These are phyloP conservation scores for Triticum turgidum DNA, from an alignment of 176 grass and related monocot species.

Conservation along the genomic window DNA sequence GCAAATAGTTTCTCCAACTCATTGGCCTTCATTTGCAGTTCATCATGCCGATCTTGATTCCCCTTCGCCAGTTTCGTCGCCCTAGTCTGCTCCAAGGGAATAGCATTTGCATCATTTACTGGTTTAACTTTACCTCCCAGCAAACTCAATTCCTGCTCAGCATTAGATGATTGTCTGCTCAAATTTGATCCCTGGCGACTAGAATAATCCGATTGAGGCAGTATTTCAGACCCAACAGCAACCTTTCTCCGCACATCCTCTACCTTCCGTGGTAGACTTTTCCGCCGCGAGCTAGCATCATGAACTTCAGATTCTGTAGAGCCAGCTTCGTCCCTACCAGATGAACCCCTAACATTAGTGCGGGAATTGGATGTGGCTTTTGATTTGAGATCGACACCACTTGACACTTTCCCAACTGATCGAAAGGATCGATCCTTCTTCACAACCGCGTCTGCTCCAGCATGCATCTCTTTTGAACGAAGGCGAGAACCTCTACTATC, in stretches of 20 bases:
- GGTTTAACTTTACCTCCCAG: slow-evolving; percentile 29
- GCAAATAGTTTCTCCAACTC: slow-evolving; percentile 95
- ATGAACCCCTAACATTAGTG: slow-evolving; percentile 41
- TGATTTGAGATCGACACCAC: slow-evolving; percentile 42
- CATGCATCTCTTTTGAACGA: slow-evolving; percentile 39
- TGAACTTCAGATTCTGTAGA: slow-evolving; percentile 42
- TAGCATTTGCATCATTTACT: slow-evolving; percentile 29
- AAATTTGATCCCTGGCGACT: slow-evolving; percentile 39
- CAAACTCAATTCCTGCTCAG: slow-evolving; percentile 44
- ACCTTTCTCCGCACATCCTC: slow-evolving; percentile 48
- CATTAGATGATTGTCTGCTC: slow-evolving; percentile 41
- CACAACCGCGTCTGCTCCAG: slow-evolving; percentile 32
- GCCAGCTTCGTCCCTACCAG: slow-evolving; percentile 25
- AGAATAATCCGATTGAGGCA: slow-evolving; percentile 38
- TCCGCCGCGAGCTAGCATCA: slow-evolving; percentile 39
- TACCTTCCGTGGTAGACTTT: slow-evolving; percentile 33
- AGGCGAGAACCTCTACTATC: slow-evolving; percentile 34
- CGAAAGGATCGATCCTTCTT: slow-evolving; percentile 32
- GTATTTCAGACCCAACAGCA: slow-evolving; percentile 25
- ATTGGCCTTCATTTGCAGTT: slow-evolving; percentile 85
- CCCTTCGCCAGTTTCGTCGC: slow-evolving; percentile 52
- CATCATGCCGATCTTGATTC: slow-evolving; percentile 71
- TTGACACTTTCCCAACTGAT: slow-evolving; percentile 46
- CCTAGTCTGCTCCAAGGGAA: slow-evolving; percentile 40
- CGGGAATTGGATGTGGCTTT: slow-evolving; percentile 43